Evolutionary conservation across 2,329 filamentous ascomycete species (phyloP), one percentile per base, ranked within the genome.

Genomic region (Myriosclerotinia duriaeana): DNA sequence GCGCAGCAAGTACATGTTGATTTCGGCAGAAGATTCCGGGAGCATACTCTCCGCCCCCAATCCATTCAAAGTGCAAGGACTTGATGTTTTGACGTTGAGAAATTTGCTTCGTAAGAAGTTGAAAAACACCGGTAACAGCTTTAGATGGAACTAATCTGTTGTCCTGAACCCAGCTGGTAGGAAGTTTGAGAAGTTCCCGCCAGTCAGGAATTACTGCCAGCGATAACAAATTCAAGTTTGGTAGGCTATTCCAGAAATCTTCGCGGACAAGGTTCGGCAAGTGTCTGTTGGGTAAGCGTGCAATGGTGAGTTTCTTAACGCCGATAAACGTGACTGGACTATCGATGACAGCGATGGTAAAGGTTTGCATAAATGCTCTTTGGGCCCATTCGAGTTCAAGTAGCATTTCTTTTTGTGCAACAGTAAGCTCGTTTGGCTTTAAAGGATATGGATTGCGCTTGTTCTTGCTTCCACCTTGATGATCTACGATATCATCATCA

Each of bases 381-480:
- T 91, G 87, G 8, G 87, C 87, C 86, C 88, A 90, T 63, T 87
- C 84, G 4, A 87, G 85, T 74, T 91, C 88, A 48, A 89, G 78
- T 1, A 91, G 77, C 85, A 89, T 87, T 75, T 90, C 87, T 63
- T 83, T 85, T 74, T 91, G 89, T n/a, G 84, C 80, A 67, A 80
- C 80, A 0, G 84, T 85, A n/a, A 90, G 80, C 42, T 79, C 78
- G 2, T 79, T 78, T 3, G 87, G 87, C 52, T 83, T 80, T 38
- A 77, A 52, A 6, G 69, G 50, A 67, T 48, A 62, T 2, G n/a
- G 34, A 15, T 72, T 70, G 5, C 58, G 9, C 55, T 72, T 38
- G 38, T 8, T 5, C 58, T 34, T 72, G n/a, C 34, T 38, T 44
- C 64, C 68, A 15, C 14, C 53, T 26, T 8, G 34, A n/a, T 56